A percentile compares a stretch with the other conserved stretches of the same genome.
Conservation (phyloP, 169 alveolate species). For the Plasmodium knowlesi region DNA sequence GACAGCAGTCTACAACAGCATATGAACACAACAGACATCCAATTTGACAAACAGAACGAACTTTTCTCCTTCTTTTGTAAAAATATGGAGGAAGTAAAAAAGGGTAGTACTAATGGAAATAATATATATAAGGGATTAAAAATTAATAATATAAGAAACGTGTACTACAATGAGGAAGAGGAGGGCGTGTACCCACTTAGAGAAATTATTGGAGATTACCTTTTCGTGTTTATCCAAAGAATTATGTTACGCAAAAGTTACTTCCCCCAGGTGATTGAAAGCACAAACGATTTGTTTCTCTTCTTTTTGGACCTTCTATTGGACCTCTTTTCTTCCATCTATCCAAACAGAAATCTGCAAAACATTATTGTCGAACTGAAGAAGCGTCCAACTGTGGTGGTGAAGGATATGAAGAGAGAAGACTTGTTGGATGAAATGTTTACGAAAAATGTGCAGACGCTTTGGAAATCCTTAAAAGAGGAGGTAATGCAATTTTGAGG, state of each 20-base stretch:
- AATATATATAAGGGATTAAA: constrained; percentile 29
- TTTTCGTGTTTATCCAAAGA: constrained; percentile 41
- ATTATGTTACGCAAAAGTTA: constrained; percentile 21
- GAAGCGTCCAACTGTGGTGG: neutral
- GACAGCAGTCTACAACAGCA: neutral
- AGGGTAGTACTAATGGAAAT: neutral
- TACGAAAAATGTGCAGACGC: constrained; percentile 5
- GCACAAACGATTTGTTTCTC: constrained; percentile 60
- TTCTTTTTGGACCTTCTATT: constrained; percentile 32
- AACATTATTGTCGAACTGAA: constrained; percentile 15
- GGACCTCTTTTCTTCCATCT: constrained; percentile 8
- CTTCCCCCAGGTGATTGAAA: constrained; percentile 29
- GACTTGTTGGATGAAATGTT: neutral
- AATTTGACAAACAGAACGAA: neutral
- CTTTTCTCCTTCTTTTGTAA: constrained; percentile 17
- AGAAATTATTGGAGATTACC: constrained; percentile 30
- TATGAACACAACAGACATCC: neutral
- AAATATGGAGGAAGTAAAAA: neutral
- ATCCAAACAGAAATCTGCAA: constrained; percentile 38
- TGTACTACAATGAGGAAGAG: constrained; percentile 50
- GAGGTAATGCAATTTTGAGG: neutral
- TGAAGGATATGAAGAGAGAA: constrained; percentile 8
- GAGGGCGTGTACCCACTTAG: neutral
- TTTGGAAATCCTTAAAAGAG: constrained; percentile 3
- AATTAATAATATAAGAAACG: constrained; percentile 37